These are phyloP conservation scores for Violaceomyces palustris DNA, from an alignment of 1,284 basidiomycete genomes.

Conservation along the genomic window DNA sequence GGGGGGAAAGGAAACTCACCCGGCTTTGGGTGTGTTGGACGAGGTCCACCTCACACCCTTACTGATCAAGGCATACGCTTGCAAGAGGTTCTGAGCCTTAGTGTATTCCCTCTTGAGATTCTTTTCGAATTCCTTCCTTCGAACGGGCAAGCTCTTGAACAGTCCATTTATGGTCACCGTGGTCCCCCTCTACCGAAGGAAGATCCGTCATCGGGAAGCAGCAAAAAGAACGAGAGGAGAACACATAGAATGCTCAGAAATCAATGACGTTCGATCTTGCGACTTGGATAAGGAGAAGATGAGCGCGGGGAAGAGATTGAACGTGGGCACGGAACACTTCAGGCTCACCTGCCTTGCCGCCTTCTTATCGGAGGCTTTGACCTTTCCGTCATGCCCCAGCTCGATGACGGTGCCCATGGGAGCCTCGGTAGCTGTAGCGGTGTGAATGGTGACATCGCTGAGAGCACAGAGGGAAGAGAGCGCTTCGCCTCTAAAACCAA, in stretches of 20 bases:
- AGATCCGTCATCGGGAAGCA: no score
- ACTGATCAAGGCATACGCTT: constrained; percentile 79
- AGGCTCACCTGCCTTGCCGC: constrained; percentile 73
- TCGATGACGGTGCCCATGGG: constrained; percentile 47
- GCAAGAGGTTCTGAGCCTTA: constrained; percentile 74
- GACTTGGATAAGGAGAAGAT: no score
- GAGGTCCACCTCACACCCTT: constrained; percentile 69
- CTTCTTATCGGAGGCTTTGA: constrained; percentile 34
- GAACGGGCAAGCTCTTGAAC: constrained; percentile 79
- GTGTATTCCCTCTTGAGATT: constrained; percentile 85
- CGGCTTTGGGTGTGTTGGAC: constrained; percentile 66
- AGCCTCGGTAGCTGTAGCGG: constrained; percentile 38
- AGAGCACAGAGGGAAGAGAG: constrained; percentile 86
- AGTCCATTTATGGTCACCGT: constrained; percentile 71
- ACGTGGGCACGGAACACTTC: no score
- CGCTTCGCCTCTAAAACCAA: constrained; percentile 95
- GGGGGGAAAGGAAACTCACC: constrained; percentile 61
- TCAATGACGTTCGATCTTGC: no score
- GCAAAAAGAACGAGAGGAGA: no score
- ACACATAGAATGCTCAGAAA: no score
- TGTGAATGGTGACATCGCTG: constrained; percentile 57
- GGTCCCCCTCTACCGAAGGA: constrained; percentile 87
- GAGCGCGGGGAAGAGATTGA: no score
- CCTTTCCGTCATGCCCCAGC: constrained; percentile 27
- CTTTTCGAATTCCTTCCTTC: constrained; percentile 83